Evolutionary conservation across 495 filamentous ascomycete genomes (phyloP), one percentile per base, ranked within the genome.

Genomic region (Hypoxylon subgilvum): DNA sequence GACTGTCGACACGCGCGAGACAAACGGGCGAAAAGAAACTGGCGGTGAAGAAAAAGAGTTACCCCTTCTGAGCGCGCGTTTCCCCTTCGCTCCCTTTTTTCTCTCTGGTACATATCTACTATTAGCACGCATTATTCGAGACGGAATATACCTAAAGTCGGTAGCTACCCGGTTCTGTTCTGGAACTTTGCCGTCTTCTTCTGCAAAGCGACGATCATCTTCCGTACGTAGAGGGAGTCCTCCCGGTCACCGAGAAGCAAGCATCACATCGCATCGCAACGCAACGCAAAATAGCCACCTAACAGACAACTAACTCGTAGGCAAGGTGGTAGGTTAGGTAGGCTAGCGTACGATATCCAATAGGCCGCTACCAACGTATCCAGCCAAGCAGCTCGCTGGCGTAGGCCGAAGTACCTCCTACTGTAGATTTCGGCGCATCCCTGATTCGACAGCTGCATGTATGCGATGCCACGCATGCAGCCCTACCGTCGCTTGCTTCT

Each of bases 391-490:
- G n/a, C n/a, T n/a, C n/a, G n/a, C n/a, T n/a, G n/a, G n/a, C 27
- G 43, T 53, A 27, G 30, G 57, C 30, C 43, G 36, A 27, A 38
- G 16, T 13, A 39, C 17, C 34, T n/a, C n/a, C n/a, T n/a, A n/a
- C n/a, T n/a, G n/a, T n/a, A n/a, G 19, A 9, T 14, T 25, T 6
- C 10, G 31, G 6, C 35, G 28, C 28, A 22, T 39, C 17, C 9
- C 45, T 63, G 47, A 57, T 57, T 57, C 59, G 59, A 43, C 17
- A 42, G 52, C 59, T 56, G 58, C 58, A 51, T 49, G 45, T 62
- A n/a, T 39, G 32, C 45, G 42, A 42, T 32, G 30, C 10, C 42
- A 42, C 47, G 56, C 51, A 62, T 62, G 58, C 58, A 62, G 58
- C 58, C 58, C 47, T 57, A 63, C 52, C 50, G 34, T 13, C 10